Evolutionary conservation across 306 rosid genomes (phyloP), one percentile per base, ranked within the genome.

Genomic region (Inga leiocalycina): DNA sequence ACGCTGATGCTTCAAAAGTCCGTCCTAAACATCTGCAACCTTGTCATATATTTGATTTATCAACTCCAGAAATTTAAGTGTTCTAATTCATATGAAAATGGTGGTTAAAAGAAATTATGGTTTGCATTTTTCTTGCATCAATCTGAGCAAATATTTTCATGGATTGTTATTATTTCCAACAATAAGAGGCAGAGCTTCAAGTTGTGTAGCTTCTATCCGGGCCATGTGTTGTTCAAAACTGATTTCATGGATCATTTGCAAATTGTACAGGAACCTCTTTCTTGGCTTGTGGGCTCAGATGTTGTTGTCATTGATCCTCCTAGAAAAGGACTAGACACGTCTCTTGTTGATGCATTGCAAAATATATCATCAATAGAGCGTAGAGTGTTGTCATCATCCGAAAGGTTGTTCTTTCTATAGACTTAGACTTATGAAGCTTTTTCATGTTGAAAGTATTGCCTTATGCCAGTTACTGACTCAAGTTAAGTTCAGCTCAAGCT

Each of bases 281-380:
- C 90, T 65, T 96, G 99, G 98, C 87, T 96, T 59, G 61, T 82
- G 91, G 98, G 97, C 37, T 93, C 97, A 66, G 97, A 96, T 79
- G 98, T 96, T 76, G 75, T 96, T 65, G 90, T 96, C 83, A 92
- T 96, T 59, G 99, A 96, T 92, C 99, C 99, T 84, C 99, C 97
- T 51, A 89, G 99, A 81, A 96, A 91, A 90, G 99, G 99, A 73
- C 81, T 96, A 76, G 99, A 92, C 81, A 75, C 84, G 70, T 90
- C 99, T 81, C 94, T 93, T 84, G 74, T 92, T 43, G 89, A 88
- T 77, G 86, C 90, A 51, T 89, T 96, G 81, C 87, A 80, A 82
- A 87, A 85, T 75, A 88, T 91, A 83, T 78, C 92, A 80, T 84
- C 88, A 77, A n/a, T 89, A 8, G 90, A 90, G 88, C 87, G 80